Conservation (phyloP, 2,329 filamentous ascomycete species). For the Aplosporella prunicola region DNA sequence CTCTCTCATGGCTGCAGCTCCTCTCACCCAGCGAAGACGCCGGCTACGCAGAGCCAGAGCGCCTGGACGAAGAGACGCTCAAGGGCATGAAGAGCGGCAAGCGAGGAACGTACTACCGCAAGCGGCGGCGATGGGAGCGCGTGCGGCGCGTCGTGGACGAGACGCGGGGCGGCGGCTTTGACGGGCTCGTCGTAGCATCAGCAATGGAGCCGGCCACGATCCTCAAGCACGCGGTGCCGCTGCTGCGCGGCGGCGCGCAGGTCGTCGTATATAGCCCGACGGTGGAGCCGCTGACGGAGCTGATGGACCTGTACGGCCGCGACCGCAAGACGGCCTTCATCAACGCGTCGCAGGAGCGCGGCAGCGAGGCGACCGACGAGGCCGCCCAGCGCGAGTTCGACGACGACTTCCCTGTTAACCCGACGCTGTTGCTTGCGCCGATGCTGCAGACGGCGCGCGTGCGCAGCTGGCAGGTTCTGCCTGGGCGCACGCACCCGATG, state of each 20-base stretch:
- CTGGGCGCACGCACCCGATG: conserved; percentile 81
- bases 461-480: conserved; percentile 80
- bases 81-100: conserved; percentile 69
- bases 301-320: conserved; percentile 79
- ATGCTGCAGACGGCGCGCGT: conserved; percentile 72
- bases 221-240: conserved; percentile 63
- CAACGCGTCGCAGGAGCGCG: conserved; percentile 16
- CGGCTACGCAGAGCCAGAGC: conserved; percentile 60
- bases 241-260: conserved; percentile 73
- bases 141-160: conserved; percentile 64
- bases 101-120: conserved; percentile 77
- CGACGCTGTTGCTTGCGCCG: conserved; percentile 69
- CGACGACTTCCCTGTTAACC: conserved; percentile 74
- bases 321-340: conserved; percentile 69
- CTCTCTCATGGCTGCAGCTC: conserved; percentile 86
- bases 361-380: conserved; percentile 29
- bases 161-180: conserved; percentile 65
- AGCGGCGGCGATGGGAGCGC: conserved; percentile 72
- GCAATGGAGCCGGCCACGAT: conserved; percentile 73
- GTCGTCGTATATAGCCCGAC: conserved; percentile 78
- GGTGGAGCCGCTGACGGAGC: conserved; percentile 65
- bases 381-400: conserved; percentile 14
- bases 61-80: conserved; percentile 51
- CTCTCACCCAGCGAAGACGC: conserved; percentile 66
- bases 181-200: conserved; percentile 73